Evolutionary conservation across 371 early-diverging fungal species (phyloP).

Genomic region (Mucor irregularis): DNA sequence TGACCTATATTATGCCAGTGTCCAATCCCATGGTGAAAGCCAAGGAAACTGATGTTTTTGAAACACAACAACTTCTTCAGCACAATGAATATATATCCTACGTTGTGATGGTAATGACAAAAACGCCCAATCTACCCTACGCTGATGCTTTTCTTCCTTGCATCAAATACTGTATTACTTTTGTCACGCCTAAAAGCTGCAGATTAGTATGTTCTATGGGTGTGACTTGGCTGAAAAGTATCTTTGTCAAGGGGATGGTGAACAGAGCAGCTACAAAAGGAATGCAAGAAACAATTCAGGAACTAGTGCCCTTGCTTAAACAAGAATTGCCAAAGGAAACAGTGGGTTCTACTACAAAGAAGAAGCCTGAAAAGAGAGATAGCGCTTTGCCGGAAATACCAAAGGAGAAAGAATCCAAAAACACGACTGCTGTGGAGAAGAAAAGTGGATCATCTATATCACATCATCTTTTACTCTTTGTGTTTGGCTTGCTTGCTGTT

Average conservation of each 20-base stretch:
- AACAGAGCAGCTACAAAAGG: slow-evolving; percentile 43
- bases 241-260: slow-evolving; percentile 54
- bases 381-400: neutral
- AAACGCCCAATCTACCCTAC: slow-evolving; percentile 52
- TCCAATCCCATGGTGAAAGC: slow-evolving; percentile 58
- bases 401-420: neutral
- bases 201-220: slow-evolving; percentile 48
- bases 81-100: slow-evolving; percentile 42
- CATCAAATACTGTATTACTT: slow-evolving; percentile 57
- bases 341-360: neutral
- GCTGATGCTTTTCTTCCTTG: slow-evolving; percentile 59
- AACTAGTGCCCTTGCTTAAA: slow-evolving; percentile 9
- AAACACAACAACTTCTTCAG: slow-evolving; percentile 44
- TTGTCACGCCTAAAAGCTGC: slow-evolving; percentile 29
- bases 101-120: slow-evolving; percentile 35
- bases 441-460: too few relatives aligned
- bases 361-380: neutral
- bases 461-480: too few relatives aligned
- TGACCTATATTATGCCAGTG: slow-evolving; percentile 58
- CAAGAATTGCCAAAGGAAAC: neutral
- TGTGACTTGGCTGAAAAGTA: slow-evolving; percentile 56
- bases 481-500: too few relatives aligned
- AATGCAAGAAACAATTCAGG: slow-evolving; percentile 33
- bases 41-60: slow-evolving; percentile 57
- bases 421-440: neutral